Evolutionary conservation across 805 yeast genomes (phyloP).

Genomic region (Barnettozyma pratensis): DNA sequence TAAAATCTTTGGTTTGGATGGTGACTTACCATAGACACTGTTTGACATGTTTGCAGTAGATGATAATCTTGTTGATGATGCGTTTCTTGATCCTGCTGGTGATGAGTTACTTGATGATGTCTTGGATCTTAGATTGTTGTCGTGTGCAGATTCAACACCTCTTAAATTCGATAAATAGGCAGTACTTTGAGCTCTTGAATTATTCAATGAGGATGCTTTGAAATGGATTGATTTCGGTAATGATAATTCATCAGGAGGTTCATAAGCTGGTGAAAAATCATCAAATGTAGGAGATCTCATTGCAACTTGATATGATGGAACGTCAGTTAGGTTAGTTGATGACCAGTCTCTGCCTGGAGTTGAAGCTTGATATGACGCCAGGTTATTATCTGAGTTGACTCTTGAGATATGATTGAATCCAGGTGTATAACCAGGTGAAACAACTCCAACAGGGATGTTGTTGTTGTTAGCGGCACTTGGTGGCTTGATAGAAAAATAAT

Average conservation of each 20-base stretch:
- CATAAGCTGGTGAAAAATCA: conserved; percentile 68
- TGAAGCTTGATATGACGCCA: conserved; percentile 4
- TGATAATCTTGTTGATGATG: conserved; percentile 11
- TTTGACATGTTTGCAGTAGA: neutral
- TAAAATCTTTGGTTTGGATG: conserved; percentile 6
- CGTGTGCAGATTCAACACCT: conserved; percentile 12
- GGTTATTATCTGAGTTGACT: conserved; percentile 41
- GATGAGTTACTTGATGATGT: conserved; percentile 14
- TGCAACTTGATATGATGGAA: conserved; percentile 85
- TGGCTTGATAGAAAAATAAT: conserved; percentile 31
- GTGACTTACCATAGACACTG: conserved; percentile 6
- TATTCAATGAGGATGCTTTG: conserved; percentile 22
- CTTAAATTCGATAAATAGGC: conserved; percentile 19
- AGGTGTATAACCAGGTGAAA: conserved; percentile 48
- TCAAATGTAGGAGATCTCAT: conserved; percentile 47
- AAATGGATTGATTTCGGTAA: conserved; percentile 25
- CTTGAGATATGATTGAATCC: conserved; percentile 54
- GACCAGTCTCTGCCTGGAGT: conserved; percentile 33
- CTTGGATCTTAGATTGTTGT: conserved; percentile 3
- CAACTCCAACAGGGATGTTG: conserved; percentile 9
- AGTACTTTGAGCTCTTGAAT: conserved; percentile 24
- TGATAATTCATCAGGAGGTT: conserved; percentile 20
- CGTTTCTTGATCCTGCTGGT: conserved; percentile 19
- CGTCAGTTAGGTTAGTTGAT: conserved; percentile 48
- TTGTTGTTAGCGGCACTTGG: neutral